phyloP scores from a whole-genome alignment of 2,329 filamentous ascomycete species.

The Venturia oleaginea region DNA sequence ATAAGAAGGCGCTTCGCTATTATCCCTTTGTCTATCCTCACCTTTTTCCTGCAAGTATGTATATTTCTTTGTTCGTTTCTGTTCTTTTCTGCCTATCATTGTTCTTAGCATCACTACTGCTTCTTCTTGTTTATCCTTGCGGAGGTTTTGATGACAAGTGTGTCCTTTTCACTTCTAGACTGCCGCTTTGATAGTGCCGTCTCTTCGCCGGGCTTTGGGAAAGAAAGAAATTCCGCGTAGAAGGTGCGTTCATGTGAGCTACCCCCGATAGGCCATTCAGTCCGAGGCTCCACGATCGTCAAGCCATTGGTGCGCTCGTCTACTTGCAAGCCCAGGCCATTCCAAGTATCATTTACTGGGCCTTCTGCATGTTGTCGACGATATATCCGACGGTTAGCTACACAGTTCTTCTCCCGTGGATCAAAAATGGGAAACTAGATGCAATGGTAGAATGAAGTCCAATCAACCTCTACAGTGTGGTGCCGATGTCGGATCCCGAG shows the following conservation, averaged over 20 bases:
- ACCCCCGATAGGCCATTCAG: slow-evolving; percentile 53
- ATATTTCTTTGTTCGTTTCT: too few relatives aligned
- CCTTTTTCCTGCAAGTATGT: too few relatives aligned
- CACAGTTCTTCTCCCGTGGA: slow-evolving; percentile 31
- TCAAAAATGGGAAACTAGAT: slow-evolving; percentile 50
- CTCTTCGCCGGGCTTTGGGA: not conserved
- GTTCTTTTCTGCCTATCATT: too few relatives aligned
- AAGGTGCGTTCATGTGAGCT: slow-evolving; percentile 56
- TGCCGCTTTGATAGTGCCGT: too few relatives aligned
- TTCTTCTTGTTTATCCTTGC: too few relatives aligned
- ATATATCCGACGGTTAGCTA: slow-evolving; percentile 47
- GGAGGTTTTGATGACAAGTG: too few relatives aligned
- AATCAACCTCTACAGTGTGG: slow-evolving; percentile 57
- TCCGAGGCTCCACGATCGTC: slow-evolving; percentile 57
- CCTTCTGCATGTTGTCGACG: slow-evolving; percentile 60
- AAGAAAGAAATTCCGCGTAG: slow-evolving; percentile 37
- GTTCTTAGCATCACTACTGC: too few relatives aligned
- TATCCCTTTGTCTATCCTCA: too few relatives aligned
- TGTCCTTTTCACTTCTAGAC: too few relatives aligned
- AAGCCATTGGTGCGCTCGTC: slow-evolving; percentile 51
- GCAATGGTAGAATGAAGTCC: slow-evolving; percentile 61
- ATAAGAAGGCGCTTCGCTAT: not conserved
- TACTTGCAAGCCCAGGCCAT: slow-evolving; percentile 51
- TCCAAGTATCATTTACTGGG: slow-evolving; percentile 66
- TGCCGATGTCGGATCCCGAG: slow-evolving; percentile 56